phyloP scores from a whole-genome alignment of 2,329 filamentous ascomycete genomes.

The Sporothrix schenckii region DNA sequence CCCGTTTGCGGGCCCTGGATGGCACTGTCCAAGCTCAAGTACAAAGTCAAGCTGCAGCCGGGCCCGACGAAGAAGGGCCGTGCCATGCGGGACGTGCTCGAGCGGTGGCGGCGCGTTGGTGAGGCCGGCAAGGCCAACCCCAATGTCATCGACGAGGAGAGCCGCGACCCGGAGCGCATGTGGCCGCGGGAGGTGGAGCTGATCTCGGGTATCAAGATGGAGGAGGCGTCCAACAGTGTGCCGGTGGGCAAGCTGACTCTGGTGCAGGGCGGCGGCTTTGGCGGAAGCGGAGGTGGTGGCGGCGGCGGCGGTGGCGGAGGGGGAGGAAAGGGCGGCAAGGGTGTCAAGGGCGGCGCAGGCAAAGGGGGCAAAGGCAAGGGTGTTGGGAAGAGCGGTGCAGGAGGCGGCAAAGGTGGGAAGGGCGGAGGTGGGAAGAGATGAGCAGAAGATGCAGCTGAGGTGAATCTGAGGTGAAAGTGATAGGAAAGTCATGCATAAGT shows the following conservation, averaged over 20 bases:
- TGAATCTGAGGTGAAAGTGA: too few relatives aligned
- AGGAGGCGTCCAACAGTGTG: slow-evolving; percentile 78
- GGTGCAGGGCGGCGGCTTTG: slow-evolving; percentile 65
- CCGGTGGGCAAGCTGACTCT: slow-evolving; percentile 80
- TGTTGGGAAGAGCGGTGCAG: slow-evolving; percentile 18
- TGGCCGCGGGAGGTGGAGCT: slow-evolving; percentile 87
- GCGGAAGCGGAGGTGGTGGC: slow-evolving; percentile 48
- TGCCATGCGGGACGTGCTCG: slow-evolving; percentile 86
- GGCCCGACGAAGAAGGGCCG: slow-evolving; percentile 92
- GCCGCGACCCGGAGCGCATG: slow-evolving; percentile 70
- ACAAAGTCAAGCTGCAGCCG: slow-evolving; percentile 93
- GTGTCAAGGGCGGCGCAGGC: slow-evolving; percentile 9
- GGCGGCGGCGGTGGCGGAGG: slow-evolving; percentile 42
- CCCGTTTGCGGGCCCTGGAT: slow-evolving; percentile 67
- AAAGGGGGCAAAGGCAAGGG: slow-evolving; percentile 22
- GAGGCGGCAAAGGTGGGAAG: slow-evolving; percentile 3
- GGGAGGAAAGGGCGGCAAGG: slow-evolving; percentile 23
- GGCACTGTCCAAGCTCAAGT: slow-evolving; percentile 73
- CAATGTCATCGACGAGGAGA: slow-evolving; percentile 60
- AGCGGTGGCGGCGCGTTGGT: slow-evolving; percentile 65
- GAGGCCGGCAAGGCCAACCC: slow-evolving; percentile 56
- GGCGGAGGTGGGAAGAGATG: slow-evolving; percentile 25
- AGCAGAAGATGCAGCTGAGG: neutral
- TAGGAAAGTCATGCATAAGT: neutral
- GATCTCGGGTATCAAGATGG: slow-evolving; percentile 76